These are phyloP conservation scores for Suillus spraguei DNA, from an alignment of 768 basidiomycete genomes.

Conservation along the genomic window DNA sequence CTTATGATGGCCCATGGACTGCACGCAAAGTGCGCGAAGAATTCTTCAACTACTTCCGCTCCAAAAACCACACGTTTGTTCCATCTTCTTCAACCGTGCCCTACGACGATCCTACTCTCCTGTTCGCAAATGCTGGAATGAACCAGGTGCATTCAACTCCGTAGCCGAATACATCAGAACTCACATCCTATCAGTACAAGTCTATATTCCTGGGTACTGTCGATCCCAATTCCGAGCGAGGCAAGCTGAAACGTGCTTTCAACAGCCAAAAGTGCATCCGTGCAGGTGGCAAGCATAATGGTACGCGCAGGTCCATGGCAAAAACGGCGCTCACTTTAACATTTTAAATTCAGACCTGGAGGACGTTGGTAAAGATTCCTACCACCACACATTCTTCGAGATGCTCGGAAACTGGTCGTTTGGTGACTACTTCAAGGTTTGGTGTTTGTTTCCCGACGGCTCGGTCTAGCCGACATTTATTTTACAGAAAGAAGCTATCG, in stretches of 20 bases:
- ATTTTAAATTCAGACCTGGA: constrained; percentile 72
- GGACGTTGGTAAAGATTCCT: constrained; percentile 98
- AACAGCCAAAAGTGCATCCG: constrained; percentile 99
- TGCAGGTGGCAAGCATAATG: constrained; percentile 99
- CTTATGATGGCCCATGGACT: constrained; percentile 61
- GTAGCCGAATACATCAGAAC: not conserved
- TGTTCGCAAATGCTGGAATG: constrained; percentile 99
- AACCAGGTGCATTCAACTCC: constrained; percentile 64
- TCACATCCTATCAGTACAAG: constrained; percentile 70
- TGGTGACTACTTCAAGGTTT: constrained; percentile 98
- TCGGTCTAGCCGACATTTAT: constrained; percentile 13
- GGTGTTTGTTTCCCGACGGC: constrained; percentile 13
- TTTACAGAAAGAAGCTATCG: constrained; percentile 85
- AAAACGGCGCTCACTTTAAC: constrained; percentile 9
- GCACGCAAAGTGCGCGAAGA: constrained; percentile 82
- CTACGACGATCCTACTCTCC: constrained; percentile 95
- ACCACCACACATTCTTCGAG: constrained; percentile 98
- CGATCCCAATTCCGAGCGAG: constrained; percentile 90
- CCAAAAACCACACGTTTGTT: constrained; percentile 83
- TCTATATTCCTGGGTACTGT: constrained; percentile 97
- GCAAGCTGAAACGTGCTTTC: constrained; percentile 89
- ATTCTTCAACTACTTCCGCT: constrained; percentile 88
- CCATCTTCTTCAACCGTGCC: constrained; percentile 93
- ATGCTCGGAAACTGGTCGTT: constrained; percentile 99
- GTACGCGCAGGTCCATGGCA: constrained; percentile 39